Percentiles rank a stretch among this genome's conserved stretches.
Evolutionary conservation across 371 early-diverging fungal species (phyloP).

Genomic region (Mortierella sp.): DNA sequence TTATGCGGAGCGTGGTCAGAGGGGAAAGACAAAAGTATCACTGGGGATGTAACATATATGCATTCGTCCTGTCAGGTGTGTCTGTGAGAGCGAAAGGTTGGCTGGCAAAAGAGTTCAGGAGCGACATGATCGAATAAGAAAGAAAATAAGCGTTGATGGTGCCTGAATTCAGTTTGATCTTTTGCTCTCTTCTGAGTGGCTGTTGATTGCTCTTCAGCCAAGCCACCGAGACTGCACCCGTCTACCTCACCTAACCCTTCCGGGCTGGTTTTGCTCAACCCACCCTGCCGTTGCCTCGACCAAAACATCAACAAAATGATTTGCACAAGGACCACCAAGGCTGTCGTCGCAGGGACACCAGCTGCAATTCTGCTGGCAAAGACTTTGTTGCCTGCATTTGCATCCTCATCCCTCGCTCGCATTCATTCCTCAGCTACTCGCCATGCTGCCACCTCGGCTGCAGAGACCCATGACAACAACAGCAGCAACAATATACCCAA

Average conservation of each 20-base stretch:
- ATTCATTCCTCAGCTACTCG: slow-evolving; percentile 17
- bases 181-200: not conserved
- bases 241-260: not conserved
- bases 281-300: not conserved
- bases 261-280: not conserved
- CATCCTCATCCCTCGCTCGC: slow-evolving; percentile 18
- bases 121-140: too few relatives aligned
- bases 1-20: not conserved
- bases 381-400: slow-evolving; percentile 26
- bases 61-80: not conserved
- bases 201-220: not conserved
- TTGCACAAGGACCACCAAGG: slow-evolving; percentile 33
- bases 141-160: not conserved
- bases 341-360: not conserved
- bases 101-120: too few relatives aligned
- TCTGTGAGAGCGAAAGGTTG: too few relatives aligned
- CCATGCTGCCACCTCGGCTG: slow-evolving; percentile 3
- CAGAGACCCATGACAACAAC: not conserved
- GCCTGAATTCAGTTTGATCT: not conserved
- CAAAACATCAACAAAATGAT: not conserved
- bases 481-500: slow-evolving; percentile 34
- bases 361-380: slow-evolving; percentile 8
- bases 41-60: not conserved
- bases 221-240: slow-evolving; percentile 1
- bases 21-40: not conserved